These are phyloP conservation scores for Phalaenopsis equestris DNA, from an alignment of 106 monocot species.

Conservation along the genomic window DNA sequence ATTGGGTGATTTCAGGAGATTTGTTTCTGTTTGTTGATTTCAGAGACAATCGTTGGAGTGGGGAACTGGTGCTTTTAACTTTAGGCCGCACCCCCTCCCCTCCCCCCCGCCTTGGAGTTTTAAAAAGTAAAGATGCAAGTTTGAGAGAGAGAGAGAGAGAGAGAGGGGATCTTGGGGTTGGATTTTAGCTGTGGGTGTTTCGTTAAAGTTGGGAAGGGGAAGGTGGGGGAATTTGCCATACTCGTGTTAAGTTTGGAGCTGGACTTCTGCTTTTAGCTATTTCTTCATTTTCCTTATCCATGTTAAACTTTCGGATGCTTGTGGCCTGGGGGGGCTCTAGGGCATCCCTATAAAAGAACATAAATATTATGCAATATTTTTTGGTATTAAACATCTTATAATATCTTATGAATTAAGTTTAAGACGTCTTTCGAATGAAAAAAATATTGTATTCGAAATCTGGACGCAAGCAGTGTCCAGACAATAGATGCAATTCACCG, in stretches of 20 bases:
- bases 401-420: too few relatives aligned
- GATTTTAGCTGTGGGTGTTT: conserved; percentile 1
- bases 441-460: too few relatives aligned
- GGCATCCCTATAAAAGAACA: too few relatives aligned
- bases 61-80: neutral
- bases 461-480: too few relatives aligned
- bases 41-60: neutral
- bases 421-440: too few relatives aligned
- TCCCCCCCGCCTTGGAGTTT: neutral
- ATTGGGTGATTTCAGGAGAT: neutral
- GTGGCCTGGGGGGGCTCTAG: neutral
- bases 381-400: too few relatives aligned
- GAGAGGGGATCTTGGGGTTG: neutral
- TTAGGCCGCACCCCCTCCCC: neutral
- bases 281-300: neutral
- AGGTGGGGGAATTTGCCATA: neutral
- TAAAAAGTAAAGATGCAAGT: neutral
- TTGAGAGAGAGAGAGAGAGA: conserved; percentile 6
- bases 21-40: neutral
- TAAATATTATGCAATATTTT: too few relatives aligned
- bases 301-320: neutral
- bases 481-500: too few relatives aligned
- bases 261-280: neutral
- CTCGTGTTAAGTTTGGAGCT: neutral
- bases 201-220: neutral